Base-by-base conservation (phyloP, 768 basidiomycete genomes). In the Lactarius hatsudake region DNA sequence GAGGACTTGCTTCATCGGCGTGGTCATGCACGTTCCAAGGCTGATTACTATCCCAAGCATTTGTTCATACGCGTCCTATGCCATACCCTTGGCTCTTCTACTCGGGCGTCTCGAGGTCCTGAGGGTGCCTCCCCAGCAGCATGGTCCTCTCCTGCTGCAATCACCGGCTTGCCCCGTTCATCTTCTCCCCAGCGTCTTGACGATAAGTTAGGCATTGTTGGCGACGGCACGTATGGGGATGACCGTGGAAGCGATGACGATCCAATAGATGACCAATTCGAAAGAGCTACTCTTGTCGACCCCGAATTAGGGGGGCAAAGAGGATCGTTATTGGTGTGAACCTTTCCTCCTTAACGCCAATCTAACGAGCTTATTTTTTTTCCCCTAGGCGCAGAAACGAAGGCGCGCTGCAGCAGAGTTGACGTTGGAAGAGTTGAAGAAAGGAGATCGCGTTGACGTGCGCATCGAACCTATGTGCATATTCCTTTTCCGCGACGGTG, bases 41-140 rank as follows among this genome's bases (percentile, higher is more conserved):
- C 82, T 13, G 89, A 91, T 73, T 91, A 90, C 73, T 92, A 88
- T 76, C 68, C 75, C 18, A 81, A 83, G 65, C 90, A 91, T 72
- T 82, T 93, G 26, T 92, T 91, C 78, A 77, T 91, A 43, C 84
- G 86, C 23, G 77, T 90, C 40, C 80, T 92, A 28, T 84, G 84
- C 68, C 90, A 93, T 72, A 80, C 86, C 56, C 79, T 90, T 32
- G 74, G 43, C 43, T 62, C 63, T 40, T 75, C 45, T 15, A 7
- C 23, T 48, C 15, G 42, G 38, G 23, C 26, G n/a, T 55, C 66
- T 13, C 38, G 40, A 28, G 2, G 34, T 42, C 6, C 42, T 23
- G 66, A 26, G 18, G n/a, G 23, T 20, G 13, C 10, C 23, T 23
- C 40, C 13, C 40, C 36, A 23, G 54, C 62, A 20, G 40, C 43